Percentiles rank a stretch among this genome's conserved stretches.
Evolutionary conservation across 75 land plant species (phyloP).

Genomic region (Adiantum capillusveneris): DNA sequence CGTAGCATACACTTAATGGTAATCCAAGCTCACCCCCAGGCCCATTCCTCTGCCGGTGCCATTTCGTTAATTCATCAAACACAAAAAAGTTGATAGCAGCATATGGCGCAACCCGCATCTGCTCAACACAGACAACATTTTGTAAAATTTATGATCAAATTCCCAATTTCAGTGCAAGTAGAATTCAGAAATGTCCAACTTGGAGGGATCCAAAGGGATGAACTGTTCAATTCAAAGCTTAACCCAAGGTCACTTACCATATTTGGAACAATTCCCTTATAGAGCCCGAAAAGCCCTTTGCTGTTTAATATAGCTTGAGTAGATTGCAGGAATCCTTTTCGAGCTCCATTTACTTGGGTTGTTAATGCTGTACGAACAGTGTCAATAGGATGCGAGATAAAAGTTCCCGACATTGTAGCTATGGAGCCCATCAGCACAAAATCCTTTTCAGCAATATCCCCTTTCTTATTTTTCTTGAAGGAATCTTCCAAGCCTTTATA

Average conservation of each 20-base stretch:
- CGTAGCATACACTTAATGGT: conserved; percentile 2
- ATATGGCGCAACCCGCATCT: conserved; percentile 16
- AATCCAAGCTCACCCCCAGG: conserved; percentile 18
- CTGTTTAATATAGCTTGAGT: conserved; percentile 5
- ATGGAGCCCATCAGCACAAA: conserved; percentile 7
- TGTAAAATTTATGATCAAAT: too few relatives aligned
- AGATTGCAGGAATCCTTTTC: not conserved
- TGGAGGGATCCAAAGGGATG: too few relatives aligned
- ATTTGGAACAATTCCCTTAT: conserved; percentile 10
- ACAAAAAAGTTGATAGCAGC: conserved; percentile 9
- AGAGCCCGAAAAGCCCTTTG: conserved; percentile 6
- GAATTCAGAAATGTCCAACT: too few relatives aligned
- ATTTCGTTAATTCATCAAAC: conserved; percentile 12
- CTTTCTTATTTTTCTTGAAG: not conserved
- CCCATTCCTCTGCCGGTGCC: conserved; percentile 10
- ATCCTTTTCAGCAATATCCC: not conserved
- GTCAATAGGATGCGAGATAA: conserved; percentile 13
- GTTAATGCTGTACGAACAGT: conserved; percentile 11
- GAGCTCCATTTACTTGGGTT: conserved; percentile 8
- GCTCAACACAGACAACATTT: not conserved
- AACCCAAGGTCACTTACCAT: conserved; percentile 3
- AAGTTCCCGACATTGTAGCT: conserved; percentile 11
- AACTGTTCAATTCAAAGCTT: too few relatives aligned
- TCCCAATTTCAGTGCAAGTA: too few relatives aligned
- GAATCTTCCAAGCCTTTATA: conserved; percentile 9